Base-by-base conservation (phyloP, 306 rosid species). In the Cyclanthera cordifolia region DNA sequence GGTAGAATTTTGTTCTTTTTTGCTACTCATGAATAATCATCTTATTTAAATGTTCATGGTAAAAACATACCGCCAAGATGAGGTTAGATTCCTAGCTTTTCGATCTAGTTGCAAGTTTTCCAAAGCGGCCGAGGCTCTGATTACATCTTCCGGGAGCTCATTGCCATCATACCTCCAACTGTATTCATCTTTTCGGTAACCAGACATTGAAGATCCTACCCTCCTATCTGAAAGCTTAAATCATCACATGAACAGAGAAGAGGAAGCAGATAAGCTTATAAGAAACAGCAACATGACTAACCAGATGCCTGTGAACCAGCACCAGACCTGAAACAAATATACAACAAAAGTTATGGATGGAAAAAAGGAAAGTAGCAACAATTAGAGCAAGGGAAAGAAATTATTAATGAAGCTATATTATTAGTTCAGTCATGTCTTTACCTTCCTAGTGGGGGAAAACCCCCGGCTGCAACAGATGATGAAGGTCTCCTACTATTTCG, bases 381-480 rank as follows among this genome's bases (percentile, higher is more conserved):
- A 63, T 12, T 56, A 41, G 23, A 8, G 56, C 25, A 57, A 57
- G 72, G 59, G 57, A 50, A 69, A 50, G 63, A 67, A 81, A n/a
- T n/a, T n/a, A n/a, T n/a, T n/a, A n/a, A 58, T 53, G 53, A 68
- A 59, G 65, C 19, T 73, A 32, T 71, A 56, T 53, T 41, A 55
- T 23, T 71, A 20, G 61, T 57, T 66, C 17, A 32, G 71, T 37
- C 34, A 45, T 10, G 60, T 73, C 61, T 73, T 39, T 71, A 94
- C 99, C 99, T 94, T 88, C 96, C 97, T 15, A 86, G 81, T 19
- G 99, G 99, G 70, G 97, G 99, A 54, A 94, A 84, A 78, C 99
- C 97, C 48, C 96, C 89, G 0, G 41, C 9, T 4, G 81, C 96
- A 79, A 94, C 96, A 82, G 97, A 85, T 51, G 99, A 91, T 16